Evolutionary conservation across 2,329 filamentous ascomycete genomes (phyloP), one percentile per base, ranked within the genome.

Genomic region (Aspergillus calidoustus): DNA sequence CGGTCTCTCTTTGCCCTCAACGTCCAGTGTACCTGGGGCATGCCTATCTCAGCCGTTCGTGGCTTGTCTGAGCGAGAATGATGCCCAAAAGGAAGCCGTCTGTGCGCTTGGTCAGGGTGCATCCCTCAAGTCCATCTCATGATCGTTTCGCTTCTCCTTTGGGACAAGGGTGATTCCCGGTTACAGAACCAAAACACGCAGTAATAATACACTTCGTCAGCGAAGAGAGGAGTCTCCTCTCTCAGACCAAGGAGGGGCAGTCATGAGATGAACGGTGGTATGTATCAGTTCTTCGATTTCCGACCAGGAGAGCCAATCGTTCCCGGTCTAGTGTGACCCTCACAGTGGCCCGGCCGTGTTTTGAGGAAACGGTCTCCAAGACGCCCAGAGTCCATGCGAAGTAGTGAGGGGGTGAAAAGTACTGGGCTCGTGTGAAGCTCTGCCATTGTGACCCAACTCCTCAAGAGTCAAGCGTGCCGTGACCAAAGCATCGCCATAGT

Each of bases 241-340:
- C 51, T 49, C n/a, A 34, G 48, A 38, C 31, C 23, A 59, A 55
- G 47, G 57, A 55, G 52, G 57, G 60, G 54, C 44, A 52, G 41
- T 60, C 65, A 66, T 67, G 65, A 67, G 63, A 66, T 66, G 66
- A 54, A 63, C 63, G 57, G 28, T 51, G 23, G 54, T 62, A 65
- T 55, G 54, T 62, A 65, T 55, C 48, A 59, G 57, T 47, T 30
- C 50, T 57, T 56, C 58, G 34, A 41, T 41, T 41, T 41, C 34
- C 34, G 34, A 41, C 9, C 9, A 41, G 34, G 34, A 41, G 34
- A 41, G 15, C 34, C 34, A 41, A 41, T 41, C 34, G 34, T 41
- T 67, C 46, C 50, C 48, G 17, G 25, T 46, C 43, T 46, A 60
- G 63, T 64, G 66, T 61, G 61, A 65, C 64, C 54, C 57, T 64